Evolutionary conservation across 2,329 filamentous ascomycete genomes (phyloP).

Genomic region (Colletotrichum scovillei): DNA sequence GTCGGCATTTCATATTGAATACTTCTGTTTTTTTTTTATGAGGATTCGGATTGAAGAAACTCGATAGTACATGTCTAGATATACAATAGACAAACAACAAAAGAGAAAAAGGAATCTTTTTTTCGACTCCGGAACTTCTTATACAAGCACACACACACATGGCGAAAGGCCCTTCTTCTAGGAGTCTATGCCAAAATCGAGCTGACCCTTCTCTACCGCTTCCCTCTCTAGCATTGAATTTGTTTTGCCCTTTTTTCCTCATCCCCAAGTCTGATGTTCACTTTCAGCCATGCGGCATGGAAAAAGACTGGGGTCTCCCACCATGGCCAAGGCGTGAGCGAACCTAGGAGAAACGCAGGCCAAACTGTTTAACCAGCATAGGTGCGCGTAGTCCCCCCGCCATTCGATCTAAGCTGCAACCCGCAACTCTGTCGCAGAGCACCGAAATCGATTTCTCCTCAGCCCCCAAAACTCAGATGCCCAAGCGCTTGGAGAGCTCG

Average conservation of each 20-base stretch:
- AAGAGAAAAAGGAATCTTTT: background rate
- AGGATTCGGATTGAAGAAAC: background rate
- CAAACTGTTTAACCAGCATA: too few species aligned
- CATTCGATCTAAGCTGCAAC: background rate
- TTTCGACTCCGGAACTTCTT: background rate
- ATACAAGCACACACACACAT: background rate
- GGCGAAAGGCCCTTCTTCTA: too few species aligned
- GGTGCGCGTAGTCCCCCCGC: too few species aligned
- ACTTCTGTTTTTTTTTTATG: background rate
- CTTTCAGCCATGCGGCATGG: too few species aligned
- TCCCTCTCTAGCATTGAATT: too few species aligned
- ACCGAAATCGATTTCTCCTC: constrained; percentile 35
- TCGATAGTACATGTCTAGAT: background rate
- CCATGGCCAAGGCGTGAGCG: too few species aligned
- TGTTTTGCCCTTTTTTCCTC: too few species aligned
- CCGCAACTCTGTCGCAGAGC: background rate
- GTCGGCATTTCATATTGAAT: background rate
- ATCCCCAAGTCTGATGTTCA: too few species aligned
- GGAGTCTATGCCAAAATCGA: background rate
- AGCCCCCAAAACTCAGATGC: constrained; percentile 37
- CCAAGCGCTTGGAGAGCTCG: constrained; percentile 61
- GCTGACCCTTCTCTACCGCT: background rate
- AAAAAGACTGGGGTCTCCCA: too few species aligned
- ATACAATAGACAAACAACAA: background rate
- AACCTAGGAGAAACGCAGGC: too few species aligned